These are phyloP conservation scores for Cyclocybe aegerita DNA, from an alignment of 768 basidiomycete species.

Conservation along the genomic window DNA sequence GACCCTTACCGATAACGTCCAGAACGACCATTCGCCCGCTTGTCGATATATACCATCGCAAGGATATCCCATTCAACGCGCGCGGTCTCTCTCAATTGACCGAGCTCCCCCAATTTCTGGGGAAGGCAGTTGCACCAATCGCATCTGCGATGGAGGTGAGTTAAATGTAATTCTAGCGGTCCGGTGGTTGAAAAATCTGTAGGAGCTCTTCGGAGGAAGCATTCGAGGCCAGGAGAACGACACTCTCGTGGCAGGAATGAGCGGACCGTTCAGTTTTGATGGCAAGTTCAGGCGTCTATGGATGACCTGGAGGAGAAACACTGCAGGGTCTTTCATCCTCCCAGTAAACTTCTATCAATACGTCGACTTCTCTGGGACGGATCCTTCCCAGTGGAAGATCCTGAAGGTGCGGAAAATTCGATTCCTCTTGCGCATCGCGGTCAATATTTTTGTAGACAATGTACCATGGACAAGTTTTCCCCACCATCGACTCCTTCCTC, in stretches of 20 bases:
- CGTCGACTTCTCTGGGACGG: slow-evolving; percentile 54
- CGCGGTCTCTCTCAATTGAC: slow-evolving; percentile 32
- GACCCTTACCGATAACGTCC: slow-evolving; percentile 49
- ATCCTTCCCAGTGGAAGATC: slow-evolving; percentile 48
- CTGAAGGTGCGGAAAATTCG: slow-evolving; percentile 36
- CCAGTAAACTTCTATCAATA: slow-evolving; percentile 58
- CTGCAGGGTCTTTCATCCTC: slow-evolving; percentile 52
- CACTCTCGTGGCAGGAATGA: slow-evolving; percentile 44
- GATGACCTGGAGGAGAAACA: slow-evolving; percentile 49
- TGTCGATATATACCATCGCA: slow-evolving; percentile 51
- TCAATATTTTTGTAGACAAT: slow-evolving; percentile 35
- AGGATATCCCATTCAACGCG: slow-evolving; percentile 55
- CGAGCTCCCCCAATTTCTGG: slow-evolving; percentile 31
- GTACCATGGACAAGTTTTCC: slow-evolving; percentile 60
- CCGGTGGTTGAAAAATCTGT: background rate
- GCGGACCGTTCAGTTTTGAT: slow-evolving; percentile 58
- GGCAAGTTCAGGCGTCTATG: slow-evolving; percentile 57
- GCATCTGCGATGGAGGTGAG: slow-evolving; percentile 41
- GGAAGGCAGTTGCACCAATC: slow-evolving; percentile 32
- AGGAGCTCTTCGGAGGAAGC: slow-evolving; percentile 52
- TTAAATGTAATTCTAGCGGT: background rate
- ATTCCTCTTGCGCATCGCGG: background rate
- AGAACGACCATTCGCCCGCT: slow-evolving; percentile 40
- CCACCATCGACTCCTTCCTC: slow-evolving; percentile 45
- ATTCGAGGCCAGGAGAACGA: slow-evolving; percentile 44